Evolutionary conservation across 2,329 filamentous ascomycete genomes (phyloP), one percentile per base, ranked within the genome.

Genomic region (Graphiopsis chlorocephala): DNA sequence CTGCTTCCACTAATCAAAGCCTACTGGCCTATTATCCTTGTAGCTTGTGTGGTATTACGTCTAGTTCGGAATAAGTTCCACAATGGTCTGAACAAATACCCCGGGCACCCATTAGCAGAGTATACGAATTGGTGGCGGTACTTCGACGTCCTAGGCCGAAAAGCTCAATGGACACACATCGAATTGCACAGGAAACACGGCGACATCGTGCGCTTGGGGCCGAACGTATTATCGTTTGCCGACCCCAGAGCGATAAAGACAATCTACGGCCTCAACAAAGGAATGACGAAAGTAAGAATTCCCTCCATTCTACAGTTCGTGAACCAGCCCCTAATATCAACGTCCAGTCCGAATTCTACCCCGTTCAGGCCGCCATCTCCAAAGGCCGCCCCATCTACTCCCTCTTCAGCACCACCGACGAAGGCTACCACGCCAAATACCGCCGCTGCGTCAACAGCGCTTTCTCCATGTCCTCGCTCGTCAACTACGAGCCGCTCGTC

Each of bases 181-280:
- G 81, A 78, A 10, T 81, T 95, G 0, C 91, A 95, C 74, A 82
- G 83, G 15, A 83, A 91, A 70, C 83, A 92, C 78, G 91, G 91
- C 55, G 86, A 90, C 72, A 82, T 94, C 2, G 90, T 95, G 1
- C 84, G 91, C 1, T 78, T 93, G 3, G 91, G 90, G 0, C 91
- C 91, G 1, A 93, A 93, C 68, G 80, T 81, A 0, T 77, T 95
- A 1, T 92, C 89, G 0, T 92, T 95, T 72, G 85, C 89, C 2
- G 85, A 92, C 68, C 90, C 91, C 0, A 85, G 85, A 65, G 90
- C 90, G 0, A 81, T 94, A 69, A 91, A 90, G 77, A 80, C 81
- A 12, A 93, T 95, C 52, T 96, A 95, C 74, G 91, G 91, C 0
- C 77, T 94, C 50, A 94, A 93, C 75, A 93, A 93, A 76, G 90